A percentile compares a stretch with the other conserved stretches of the same genome.
These are phyloP conservation scores for Eimeria maxima DNA, from an alignment of 169 alveolate species.

Conservation along the genomic window DNA sequence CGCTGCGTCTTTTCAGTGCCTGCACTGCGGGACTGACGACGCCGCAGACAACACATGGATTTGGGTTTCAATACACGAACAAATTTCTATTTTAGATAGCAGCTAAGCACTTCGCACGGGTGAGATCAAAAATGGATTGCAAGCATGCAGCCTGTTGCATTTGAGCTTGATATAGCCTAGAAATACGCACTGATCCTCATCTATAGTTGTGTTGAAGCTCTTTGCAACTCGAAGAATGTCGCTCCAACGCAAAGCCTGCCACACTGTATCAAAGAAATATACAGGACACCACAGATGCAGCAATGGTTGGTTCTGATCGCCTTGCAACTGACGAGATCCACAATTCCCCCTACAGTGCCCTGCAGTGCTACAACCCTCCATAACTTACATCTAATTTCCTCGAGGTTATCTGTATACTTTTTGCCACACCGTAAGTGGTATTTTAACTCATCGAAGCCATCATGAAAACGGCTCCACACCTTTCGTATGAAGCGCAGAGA, in stretches of 20 bases:
- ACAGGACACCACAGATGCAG: slow-evolving; percentile 17
- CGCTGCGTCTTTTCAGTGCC: slow-evolving; percentile 69
- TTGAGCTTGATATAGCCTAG: neutral
- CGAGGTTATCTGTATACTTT: slow-evolving; percentile 41
- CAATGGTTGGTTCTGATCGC: neutral
- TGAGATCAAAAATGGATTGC: neutral
- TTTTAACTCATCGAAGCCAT: slow-evolving; percentile 80
- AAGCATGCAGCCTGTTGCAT: neutral
- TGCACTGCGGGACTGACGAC: slow-evolving; percentile 57
- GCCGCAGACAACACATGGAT: neutral
- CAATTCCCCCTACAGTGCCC: neutral
- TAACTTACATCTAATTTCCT: slow-evolving; percentile 51
- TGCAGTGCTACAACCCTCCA: neutral
- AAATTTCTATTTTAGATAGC: neutral
- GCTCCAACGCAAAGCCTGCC: slow-evolving; percentile 82
- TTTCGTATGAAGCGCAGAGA: slow-evolving; percentile 77
- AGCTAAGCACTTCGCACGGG: neutral
- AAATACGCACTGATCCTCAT: slow-evolving; percentile 74
- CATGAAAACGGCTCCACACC: slow-evolving; percentile 85
- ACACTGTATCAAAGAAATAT: slow-evolving; percentile 11
- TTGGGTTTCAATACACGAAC: neutral
- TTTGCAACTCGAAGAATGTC: slow-evolving; percentile 76
- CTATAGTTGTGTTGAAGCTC: slow-evolving; percentile 67
- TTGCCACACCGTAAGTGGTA: slow-evolving; percentile 82
- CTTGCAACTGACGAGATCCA: neutral